Conservation (phyloP, 495 filamentous ascomycete genomes). For the Tuber indicum region DNA sequence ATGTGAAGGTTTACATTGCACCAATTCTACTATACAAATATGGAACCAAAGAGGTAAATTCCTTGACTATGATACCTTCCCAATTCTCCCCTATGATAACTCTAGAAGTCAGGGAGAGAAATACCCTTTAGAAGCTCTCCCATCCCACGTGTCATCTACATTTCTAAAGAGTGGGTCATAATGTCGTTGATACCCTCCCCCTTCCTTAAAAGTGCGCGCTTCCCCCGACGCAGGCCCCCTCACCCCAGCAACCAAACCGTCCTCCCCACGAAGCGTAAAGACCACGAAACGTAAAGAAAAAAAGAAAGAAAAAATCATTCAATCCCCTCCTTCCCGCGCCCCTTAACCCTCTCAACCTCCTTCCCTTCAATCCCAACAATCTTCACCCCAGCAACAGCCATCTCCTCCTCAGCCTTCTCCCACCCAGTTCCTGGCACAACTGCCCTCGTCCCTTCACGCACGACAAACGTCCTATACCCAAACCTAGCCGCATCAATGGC, state of each 20-base stretch:
- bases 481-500: conserved; percentile 68
- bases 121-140: not conserved
- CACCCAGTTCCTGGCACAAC: conserved; percentile 57
- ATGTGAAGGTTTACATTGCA: too few relatives aligned
- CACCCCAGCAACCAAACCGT: not conserved
- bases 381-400: conserved; percentile 51
- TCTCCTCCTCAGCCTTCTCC: conserved; percentile 52
- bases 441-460: conserved; percentile 69
- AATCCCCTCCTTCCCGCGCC: conserved; percentile 6
- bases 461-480: conserved; percentile 69
- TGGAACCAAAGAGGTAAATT: not conserved
- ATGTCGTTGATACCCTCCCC: not conserved
- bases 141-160: not conserved
- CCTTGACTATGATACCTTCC: not conserved
- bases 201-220: not conserved
- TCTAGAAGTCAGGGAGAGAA: not conserved
- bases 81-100: not conserved
- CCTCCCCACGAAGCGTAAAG: not conserved
- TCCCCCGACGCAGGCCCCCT: not conserved
- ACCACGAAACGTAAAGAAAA: too few relatives aligned
- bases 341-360: conserved; percentile 48
- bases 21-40: not conserved
- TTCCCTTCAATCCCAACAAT: conserved; percentile 49
- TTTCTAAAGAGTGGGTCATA: not conserved
- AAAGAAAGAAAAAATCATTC: not conserved